Evolutionary conservation across 345 rosid species (phyloP).

Genomic region (Dipteronia dyeriana): DNA sequence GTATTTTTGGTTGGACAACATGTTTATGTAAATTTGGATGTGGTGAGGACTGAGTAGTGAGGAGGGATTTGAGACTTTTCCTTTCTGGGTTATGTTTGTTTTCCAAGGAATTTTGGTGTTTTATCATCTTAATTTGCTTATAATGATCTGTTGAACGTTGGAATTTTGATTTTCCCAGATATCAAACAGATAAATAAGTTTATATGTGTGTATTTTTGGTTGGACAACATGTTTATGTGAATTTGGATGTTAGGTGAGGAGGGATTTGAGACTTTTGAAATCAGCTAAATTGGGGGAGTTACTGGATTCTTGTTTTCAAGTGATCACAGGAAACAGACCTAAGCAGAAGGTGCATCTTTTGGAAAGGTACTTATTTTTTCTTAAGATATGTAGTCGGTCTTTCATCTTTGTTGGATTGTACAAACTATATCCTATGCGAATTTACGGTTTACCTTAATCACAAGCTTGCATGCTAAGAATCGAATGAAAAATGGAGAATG

Average conservation of each 20-base stretch:
- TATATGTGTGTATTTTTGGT: neutral
- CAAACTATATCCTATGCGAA: neutral
- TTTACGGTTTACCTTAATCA: neutral
- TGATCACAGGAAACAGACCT: conserved; percentile 57
- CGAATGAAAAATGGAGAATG: neutral
- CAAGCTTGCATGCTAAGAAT: neutral
- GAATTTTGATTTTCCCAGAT: neutral
- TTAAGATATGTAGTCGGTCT: too few species aligned
- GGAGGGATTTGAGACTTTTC: conserved; percentile 81
- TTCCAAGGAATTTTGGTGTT: neutral
- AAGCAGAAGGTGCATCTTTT: conserved; percentile 71
- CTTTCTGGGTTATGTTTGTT: too few species aligned
- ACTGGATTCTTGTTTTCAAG: conserved; percentile 65
- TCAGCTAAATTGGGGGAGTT: conserved; percentile 64
- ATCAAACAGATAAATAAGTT: neutral
- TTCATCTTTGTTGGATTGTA: neutral
- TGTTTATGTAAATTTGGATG: conserved; percentile 24
- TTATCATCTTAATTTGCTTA: neutral
- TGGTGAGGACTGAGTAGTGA: conserved; percentile 55
- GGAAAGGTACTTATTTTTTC: conserved; percentile 55
- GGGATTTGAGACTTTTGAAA: conserved; percentile 78
- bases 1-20: neutral
- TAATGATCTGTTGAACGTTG: neutral
- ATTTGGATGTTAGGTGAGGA: conserved; percentile 62
- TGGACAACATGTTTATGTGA: conserved; percentile 14